These are phyloP conservation scores for Sisymbrium altissimum DNA, from an alignment of 345 rosid genomes.

Conservation along the genomic window DNA sequence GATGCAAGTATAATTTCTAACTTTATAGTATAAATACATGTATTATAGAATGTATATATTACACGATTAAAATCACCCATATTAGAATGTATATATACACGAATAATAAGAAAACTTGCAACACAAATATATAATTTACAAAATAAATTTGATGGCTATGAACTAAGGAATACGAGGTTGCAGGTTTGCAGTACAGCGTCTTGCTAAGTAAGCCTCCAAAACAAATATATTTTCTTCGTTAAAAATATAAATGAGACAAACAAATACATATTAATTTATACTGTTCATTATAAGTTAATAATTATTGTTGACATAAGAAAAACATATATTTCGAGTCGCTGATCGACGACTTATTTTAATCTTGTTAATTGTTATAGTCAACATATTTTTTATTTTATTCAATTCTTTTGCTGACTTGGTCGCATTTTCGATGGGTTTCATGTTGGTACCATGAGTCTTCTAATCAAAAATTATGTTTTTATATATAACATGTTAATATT, in stretches of 20 bases:
- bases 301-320: too few species aligned
- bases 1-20: neutral
- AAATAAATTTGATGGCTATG: neutral
- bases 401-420: constrained; percentile 1
- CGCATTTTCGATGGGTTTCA: constrained; percentile 11
- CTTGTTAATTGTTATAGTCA: neutral
- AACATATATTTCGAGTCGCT: neutral
- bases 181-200: neutral
- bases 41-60: too few species aligned
- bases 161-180: neutral
- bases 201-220: neutral
- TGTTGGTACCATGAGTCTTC: neutral
- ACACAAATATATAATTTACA: neutral
- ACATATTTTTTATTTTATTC: neutral
- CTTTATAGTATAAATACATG: neutral
- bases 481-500: too few species aligned
- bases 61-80: too few species aligned
- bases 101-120: neutral
- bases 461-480: too few species aligned
- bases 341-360: neutral
- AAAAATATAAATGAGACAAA: too few species aligned
- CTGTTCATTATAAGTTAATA: too few species aligned
- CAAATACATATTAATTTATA: too few species aligned
- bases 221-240: too few species aligned
- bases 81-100: neutral